Base-by-base conservation (phyloP, 1,284 basidiomycete species). In the Ceratobasidium sp. region DNA sequence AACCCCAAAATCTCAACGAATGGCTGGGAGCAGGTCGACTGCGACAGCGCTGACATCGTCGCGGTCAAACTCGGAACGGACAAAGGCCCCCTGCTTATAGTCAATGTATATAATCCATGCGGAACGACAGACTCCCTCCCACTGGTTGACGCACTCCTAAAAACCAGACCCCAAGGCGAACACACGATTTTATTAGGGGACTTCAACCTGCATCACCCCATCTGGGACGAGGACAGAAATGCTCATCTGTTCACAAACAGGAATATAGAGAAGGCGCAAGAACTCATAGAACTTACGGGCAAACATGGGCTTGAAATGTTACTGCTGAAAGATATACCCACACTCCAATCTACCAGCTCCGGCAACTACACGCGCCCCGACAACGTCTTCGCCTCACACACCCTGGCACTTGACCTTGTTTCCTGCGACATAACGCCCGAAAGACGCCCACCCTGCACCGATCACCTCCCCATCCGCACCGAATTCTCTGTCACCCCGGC, bases 141-240 rank as follows among this genome's bases (percentile, higher is more conserved):
- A 1, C 40, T n/a, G 3, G 38, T 66, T 3, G 13, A 48, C 26
- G 6, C 17, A 1, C 23, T 38, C 3, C 40, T 66, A 1, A 12
- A 40, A 15, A 23, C 15, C 23, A 12, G 20, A 28, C 23, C 26
- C 15, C 42, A 13, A 38, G 38, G 13, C 17, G 28, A 20, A 23
- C 17, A 33, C 13, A 23, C 28, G 1, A 64, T 64, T 2, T 1
- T 64, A 10, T 23, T 64, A 13, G 61, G 61, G 17, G 61, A 64
- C 61, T 64, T 64, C 40, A 64, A 64, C 20, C 15, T 38, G 28
- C 64, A 66, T 20, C 64, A 66, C 40, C 64, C 64, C 6, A 10
- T 46, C 12, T 66, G 64, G 64, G 64, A 66, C n/a, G 64, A 66
- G 5, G 40, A 23, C 10, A 46, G 44, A 6, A 66, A 66, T 40